Evolutionary conservation across 2,329 filamentous ascomycete genomes (phyloP), one percentile per base, ranked within the genome.

Genomic region (Aspergillus japonicus): DNA sequence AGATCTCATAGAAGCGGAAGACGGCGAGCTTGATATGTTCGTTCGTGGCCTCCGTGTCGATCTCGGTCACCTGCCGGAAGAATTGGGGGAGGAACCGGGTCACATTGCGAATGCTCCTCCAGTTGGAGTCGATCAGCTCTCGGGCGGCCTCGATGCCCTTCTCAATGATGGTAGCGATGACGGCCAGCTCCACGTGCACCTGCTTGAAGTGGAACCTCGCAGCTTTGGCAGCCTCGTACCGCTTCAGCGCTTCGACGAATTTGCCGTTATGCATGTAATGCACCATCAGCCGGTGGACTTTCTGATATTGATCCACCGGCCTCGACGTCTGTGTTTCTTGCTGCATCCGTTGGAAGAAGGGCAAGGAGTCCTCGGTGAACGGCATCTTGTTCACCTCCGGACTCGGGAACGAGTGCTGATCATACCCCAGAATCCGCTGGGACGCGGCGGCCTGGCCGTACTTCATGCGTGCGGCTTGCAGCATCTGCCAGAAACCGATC

Each of bases 401-500:
- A 8, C 66, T 50, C 7, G 70, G 71, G 42, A 74, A 68, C 10
- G 72, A 73, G 14, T 60, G 66, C 50, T 69, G 71, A 54, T 75
- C 72, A 50, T 71, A 70, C 56, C 75, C 76, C 47, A 78, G 64
- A 24, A 78, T 67, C 35, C 71, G 73, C 35, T 70, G 69, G 6
- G 74, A 75, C 42, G 67, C 64, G 47, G 75, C 64, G 26, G 69
- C 64, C 50, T 71, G 66, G 10, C 69, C 68, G 52, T 73, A 67
- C 50, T 73, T 70, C 16, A 69, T 62, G 50, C 73, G 71, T 10
- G 75, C 74, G 8, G 75, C 71, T 52, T 75, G 73, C 23, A 77
- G 67, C 73, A 78, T 75, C 48, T 75, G 70, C 75, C 76, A 78
- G 52, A 77, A 68, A 5, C 77, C 75, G 16, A 72, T 69, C 1